Evolutionary conservation across 1,284 basidiomycete genomes (phyloP), one percentile per base, ranked within the genome.

Genomic region (Fistulina hepatica): DNA sequence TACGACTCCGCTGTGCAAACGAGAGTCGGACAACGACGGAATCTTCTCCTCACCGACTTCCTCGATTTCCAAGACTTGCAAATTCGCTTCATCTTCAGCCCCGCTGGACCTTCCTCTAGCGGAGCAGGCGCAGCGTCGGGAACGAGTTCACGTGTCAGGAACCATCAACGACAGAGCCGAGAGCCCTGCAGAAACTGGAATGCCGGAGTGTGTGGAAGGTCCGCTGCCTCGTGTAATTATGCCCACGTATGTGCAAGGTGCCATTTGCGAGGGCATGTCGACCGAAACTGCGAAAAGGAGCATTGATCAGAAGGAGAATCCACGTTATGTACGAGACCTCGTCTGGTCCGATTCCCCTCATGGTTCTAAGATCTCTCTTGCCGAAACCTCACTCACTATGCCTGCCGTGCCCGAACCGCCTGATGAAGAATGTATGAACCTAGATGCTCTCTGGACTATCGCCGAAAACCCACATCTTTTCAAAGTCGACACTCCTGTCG

Each of bases 401-500:
- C 2, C 6, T 0, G 51, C 52, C 1, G 25, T 55, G 6, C 53
- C 52, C 3, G 21, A 11, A 0, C 48, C 44, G 0, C 45, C 53
- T 0, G 3, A 8, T 0, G 20, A 23, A 0, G 51, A 54, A 23
- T 34, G 48, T 3, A 10, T 32, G 0, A 52, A 56, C 21, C 34
- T 38, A 3, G 12, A 37, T 0, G 50, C 44, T 0, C 12, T 36
- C 3, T 5, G 35, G 3, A 61, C 58, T 0, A 45, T 62, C 11
- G 0, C 9, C 0, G n/a, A 42, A 0, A 20, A 58, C 31, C 48
- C 53, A 2, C 25, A 58, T 5, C 47, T 63, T 0, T 63, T 65
- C 44, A 46, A 53, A 21, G 52, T 63, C 15, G 53, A 54, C 8
- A 56, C 60, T 1, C 59, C 60, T 0, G 53, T 65, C 40, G 46